phyloP scores from a whole-genome alignment of 2,329 filamentous ascomycete species.

The Cryphonectria parasitica region DNA sequence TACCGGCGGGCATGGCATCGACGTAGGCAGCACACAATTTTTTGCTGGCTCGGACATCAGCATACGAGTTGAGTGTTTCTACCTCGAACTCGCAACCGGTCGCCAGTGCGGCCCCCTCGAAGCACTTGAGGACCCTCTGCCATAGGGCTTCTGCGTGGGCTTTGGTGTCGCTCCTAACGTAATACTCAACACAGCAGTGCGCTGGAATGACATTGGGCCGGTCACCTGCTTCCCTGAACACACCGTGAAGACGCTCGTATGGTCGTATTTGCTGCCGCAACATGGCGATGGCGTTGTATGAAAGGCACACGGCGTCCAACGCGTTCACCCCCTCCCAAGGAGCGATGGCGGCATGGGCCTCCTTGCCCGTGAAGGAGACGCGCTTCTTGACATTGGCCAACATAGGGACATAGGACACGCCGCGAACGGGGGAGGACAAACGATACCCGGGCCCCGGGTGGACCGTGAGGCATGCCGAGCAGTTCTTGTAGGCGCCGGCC shows the following conservation, averaged over 20 bases:
- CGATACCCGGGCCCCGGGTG: constrained; percentile 38
- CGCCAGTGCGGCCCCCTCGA: constrained; percentile 41
- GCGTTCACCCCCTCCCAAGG: constrained; percentile 57
- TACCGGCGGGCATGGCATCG: constrained; percentile 37
- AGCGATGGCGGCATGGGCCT: constrained; percentile 51
- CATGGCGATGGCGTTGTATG: constrained; percentile 47
- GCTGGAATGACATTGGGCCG: constrained; percentile 44
- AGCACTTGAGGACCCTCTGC: constrained; percentile 39
- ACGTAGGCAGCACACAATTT: constrained; percentile 34
- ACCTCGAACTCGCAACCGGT: constrained; percentile 39
- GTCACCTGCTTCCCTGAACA: constrained; percentile 46
- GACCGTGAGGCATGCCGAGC: constrained; percentile 47
- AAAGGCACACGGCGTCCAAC: constrained; percentile 50
- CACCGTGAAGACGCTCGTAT: constrained; percentile 53
- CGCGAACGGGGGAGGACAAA: constrained; percentile 29
- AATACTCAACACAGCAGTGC: constrained; percentile 47
- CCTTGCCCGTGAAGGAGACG: constrained; percentile 48
- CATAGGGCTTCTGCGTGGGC: constrained; percentile 39
- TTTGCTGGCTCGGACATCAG: constrained; percentile 34
- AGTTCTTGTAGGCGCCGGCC: constrained; percentile 38
- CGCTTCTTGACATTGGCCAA: constrained; percentile 39
- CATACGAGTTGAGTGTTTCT: constrained; percentile 39
- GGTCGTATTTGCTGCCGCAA: constrained; percentile 55
- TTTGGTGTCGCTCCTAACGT: constrained; percentile 47
- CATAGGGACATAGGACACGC: constrained; percentile 36